Evolutionary conservation across 306 rosid genomes (phyloP), one percentile per base, ranked within the genome.

Genomic region (Rosa multiflora): DNA sequence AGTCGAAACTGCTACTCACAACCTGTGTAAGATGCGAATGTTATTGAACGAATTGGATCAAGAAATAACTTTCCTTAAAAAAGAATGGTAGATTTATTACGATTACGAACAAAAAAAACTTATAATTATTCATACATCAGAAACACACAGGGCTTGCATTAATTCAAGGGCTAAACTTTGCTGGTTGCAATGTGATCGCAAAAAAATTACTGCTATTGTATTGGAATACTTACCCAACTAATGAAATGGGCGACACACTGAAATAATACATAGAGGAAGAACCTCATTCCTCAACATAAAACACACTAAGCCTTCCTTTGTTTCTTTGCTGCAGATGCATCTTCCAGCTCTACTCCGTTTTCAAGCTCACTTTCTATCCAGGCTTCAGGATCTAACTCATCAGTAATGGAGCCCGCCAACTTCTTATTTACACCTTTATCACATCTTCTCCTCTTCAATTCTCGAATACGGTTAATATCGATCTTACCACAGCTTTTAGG

Each of bases 321-420:
- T 75, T 81, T 88, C 79, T 78, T 85, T 67, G 20, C 53, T 35
- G 77, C 18, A 29, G 81, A 79, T 37, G 66, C 63, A 53, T 26
- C 29, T 73, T 64, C 78, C 10, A 80, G 63, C 69, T 85, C 83
- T 59, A 87, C n/a, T n/a, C n/a, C 89, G 3, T 76, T 80, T 83
- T 88, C 89, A 46, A 88, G 88, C 80, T 83, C 89, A 35, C 59
- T 83, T 55, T 83, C 86, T 70, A 88, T 88, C 89, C 88, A 88
- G 55, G 85, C 86, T 81, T 88, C 89, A 29, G 72, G 23, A 53
- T 82, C 86, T 18, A 46, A 44, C 72, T 88, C 86, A 10, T 82
- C 69, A 32, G 29, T 72, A 18, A 46, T 6, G 49, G 75, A 56
- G 62, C 55, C 83, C 5, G 62, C 53, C 6, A 59, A 26, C 81